Conservation (phyloP, 495 filamentous ascomycete genomes). For the Hypoxylon subgilvum region DNA sequence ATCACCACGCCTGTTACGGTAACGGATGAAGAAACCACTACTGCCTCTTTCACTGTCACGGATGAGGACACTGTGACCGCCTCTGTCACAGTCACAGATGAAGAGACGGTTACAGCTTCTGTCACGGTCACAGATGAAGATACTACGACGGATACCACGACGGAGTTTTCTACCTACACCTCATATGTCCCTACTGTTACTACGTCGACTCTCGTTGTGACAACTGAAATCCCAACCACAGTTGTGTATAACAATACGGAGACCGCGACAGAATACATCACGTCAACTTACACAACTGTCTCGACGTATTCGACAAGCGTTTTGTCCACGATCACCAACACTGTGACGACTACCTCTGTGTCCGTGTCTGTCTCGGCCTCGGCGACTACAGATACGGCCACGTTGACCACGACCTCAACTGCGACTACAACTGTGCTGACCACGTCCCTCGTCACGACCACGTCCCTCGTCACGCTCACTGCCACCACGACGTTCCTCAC, state of each 20-base stretch:
- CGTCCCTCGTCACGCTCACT: slow-evolving; percentile 35
- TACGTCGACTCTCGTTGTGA: slow-evolving; percentile 31
- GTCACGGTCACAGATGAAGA: slow-evolving; percentile 12
- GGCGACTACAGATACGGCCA: slow-evolving; percentile 34
- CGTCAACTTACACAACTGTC: slow-evolving; percentile 34
- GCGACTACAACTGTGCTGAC: slow-evolving; percentile 36
- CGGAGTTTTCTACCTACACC: slow-evolving; percentile 40
- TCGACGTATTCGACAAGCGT: slow-evolving; percentile 31
- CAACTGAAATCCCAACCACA: slow-evolving; percentile 41
- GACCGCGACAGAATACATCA: slow-evolving; percentile 37
- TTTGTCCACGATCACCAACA: slow-evolving; percentile 35
- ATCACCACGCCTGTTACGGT: background rate
- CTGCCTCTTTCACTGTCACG: slow-evolving; percentile 6
- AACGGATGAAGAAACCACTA: slow-evolving; percentile 14
- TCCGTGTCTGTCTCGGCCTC: slow-evolving; percentile 32
- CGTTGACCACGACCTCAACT: slow-evolving; percentile 36
- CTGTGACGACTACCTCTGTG: slow-evolving; percentile 34
- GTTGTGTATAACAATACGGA: slow-evolving; percentile 36
- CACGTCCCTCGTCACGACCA: slow-evolving; percentile 34
- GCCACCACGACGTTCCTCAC: slow-evolving; percentile 41
- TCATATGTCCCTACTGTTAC: slow-evolving; percentile 37
- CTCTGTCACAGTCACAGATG: slow-evolving; percentile 1
- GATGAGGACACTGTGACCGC: slow-evolving; percentile 7
- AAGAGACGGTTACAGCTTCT: slow-evolving; percentile 7
- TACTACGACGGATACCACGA: slow-evolving; percentile 35